Evolutionary conservation across 305 asterid genomes (phyloP), one percentile per base, ranked within the genome.

Genomic region (Fraxinus greggii): DNA sequence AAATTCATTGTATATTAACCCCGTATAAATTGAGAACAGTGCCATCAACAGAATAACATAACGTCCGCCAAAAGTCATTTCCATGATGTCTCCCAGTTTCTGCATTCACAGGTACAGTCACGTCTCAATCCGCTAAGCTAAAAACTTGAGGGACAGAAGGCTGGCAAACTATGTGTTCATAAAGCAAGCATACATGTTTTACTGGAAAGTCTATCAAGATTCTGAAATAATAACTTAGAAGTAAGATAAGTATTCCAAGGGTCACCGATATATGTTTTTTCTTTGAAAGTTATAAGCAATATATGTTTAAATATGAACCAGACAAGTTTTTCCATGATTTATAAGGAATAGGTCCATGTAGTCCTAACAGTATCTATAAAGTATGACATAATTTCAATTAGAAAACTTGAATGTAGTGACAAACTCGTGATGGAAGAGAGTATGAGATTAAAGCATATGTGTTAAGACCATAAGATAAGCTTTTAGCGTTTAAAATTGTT

Each of bases 1-100:
- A 86, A 93, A 95, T 79, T 95, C 98, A 78, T 94, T 95, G 83
- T 95, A 95, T 87, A 95, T 92, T 78, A 95, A 83, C 79, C 98
- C 98, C 32, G 98, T 95, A 89, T 91, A 95, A 86, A 95, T 93
- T 86, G 98, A 95, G 89, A 95, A 95, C 33, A 95, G 82, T 38
- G 98, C 65, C 98, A 95, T 95, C 95, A 95, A 19, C 82, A 95
- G 4, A 83, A 95, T 93, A 32, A 95, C 96, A 79, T 95, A 95
- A 81, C 98, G 97, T 79, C 98, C 98, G 51, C 98, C 98, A 75
- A 95, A 95, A 75, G 97, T 84, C 98, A 95, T 92, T 83, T 93
- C 98, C 94, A 87, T 92, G 82, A 95, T 95, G 90, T 95, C 98
- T 42, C 98, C 98, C 81, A 95, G 98, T 92, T 95, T 95, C 98